A percentile compares a stretch with the other conserved stretches of the same genome.
phyloP scores from a whole-genome alignment of 148 eudicot species.

The Chenopodium formosanum region DNA sequence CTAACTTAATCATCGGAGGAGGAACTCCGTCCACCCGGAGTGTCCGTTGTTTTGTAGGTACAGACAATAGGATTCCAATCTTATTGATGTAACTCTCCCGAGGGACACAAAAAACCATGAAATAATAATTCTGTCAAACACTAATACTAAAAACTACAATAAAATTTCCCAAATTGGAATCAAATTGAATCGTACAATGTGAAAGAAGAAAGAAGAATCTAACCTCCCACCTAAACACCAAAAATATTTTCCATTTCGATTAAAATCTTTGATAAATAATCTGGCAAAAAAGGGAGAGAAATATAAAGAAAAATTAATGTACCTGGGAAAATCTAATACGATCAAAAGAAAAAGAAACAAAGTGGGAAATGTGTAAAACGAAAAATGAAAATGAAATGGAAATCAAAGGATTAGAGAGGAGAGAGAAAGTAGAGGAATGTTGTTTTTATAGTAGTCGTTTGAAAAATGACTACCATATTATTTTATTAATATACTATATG shows the following conservation, averaged over 20 bases:
- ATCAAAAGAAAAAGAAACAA: constrained; percentile 12
- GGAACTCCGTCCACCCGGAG: too few relatives aligned
- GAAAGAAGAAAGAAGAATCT: not conserved
- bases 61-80: too few relatives aligned
- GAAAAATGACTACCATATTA: too few relatives aligned
- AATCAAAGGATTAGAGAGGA: constrained; percentile 3
- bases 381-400: not conserved
- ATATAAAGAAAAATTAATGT: not conserved
- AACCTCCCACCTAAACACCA: not conserved
- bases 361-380: not conserved
- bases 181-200: constrained; percentile 21
- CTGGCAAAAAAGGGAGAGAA: not conserved
- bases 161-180: not conserved
- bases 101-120: too few relatives aligned
- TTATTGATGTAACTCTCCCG: too few relatives aligned
- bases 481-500: too few relatives aligned
- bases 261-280: constrained; percentile 24
- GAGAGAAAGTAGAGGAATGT: constrained; percentile 12
- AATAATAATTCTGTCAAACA: not conserved
- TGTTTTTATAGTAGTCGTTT: too few relatives aligned
- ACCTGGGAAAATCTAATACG: not conserved
- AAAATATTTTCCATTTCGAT: not conserved
- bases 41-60: too few relatives aligned
- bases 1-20: too few relatives aligned
- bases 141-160: not conserved